Evolutionary conservation across 2,329 filamentous ascomycete species (phyloP).

Genomic region (Esteya vermicola): DNA sequence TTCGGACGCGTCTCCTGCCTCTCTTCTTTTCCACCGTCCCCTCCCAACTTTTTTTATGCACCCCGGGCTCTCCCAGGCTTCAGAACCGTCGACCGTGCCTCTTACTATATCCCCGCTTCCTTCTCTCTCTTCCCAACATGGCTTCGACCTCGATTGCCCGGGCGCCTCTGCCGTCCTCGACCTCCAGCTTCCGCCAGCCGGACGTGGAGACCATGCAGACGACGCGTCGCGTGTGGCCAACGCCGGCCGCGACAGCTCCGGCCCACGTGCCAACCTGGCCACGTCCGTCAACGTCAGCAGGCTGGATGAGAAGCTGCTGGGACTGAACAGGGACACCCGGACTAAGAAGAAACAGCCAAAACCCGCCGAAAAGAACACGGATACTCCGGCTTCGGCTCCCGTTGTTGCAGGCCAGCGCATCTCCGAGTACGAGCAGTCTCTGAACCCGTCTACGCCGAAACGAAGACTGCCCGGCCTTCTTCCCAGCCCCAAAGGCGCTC

Average conservation of each 20-base stretch:
- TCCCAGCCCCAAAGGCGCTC: slow-evolving; percentile 3
- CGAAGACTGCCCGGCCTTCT: too few species aligned
- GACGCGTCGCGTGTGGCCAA: neutral
- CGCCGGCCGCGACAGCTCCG: slow-evolving; percentile 12
- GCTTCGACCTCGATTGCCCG: slow-evolving; percentile 31
- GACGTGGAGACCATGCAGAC: neutral
- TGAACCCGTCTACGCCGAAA: slow-evolving; percentile 28
- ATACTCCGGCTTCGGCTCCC: slow-evolving; percentile 11
- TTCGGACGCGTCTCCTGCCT: slow-evolving; percentile 15
- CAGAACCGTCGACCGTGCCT: slow-evolving; percentile 25
- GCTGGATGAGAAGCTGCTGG: slow-evolving; percentile 35
- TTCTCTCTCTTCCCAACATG: slow-evolving; percentile 37
- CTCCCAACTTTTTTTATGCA: slow-evolving; percentile 43
- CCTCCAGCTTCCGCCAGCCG: neutral
- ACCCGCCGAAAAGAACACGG: neutral
- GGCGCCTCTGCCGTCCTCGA: slow-evolving; percentile 19
- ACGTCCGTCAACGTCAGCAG: slow-evolving; percentile 23
- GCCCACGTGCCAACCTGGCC: slow-evolving; percentile 9
- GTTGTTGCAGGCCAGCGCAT: slow-evolving; percentile 36
- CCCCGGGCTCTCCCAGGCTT: slow-evolving; percentile 36
- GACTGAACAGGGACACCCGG: slow-evolving; percentile 28
- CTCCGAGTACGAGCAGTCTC: slow-evolving; percentile 46
- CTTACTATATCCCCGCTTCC: slow-evolving; percentile 17
- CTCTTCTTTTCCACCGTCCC: neutral
- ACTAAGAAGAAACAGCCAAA: slow-evolving; percentile 1